Base-by-base conservation (phyloP, 495 filamentous ascomycete species). In the Penicillium pancosmium region DNA sequence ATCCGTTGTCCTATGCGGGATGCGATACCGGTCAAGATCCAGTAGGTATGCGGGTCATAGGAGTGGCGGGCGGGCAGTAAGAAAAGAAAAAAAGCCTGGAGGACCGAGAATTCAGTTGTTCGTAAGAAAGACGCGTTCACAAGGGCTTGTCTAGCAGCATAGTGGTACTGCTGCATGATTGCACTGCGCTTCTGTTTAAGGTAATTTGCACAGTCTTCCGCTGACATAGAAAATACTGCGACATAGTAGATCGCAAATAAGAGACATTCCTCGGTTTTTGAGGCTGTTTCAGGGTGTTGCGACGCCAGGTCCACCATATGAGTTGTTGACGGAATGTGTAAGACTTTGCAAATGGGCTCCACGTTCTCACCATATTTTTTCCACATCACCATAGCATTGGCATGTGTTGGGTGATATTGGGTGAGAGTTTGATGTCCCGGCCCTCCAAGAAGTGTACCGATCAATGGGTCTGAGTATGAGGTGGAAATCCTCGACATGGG, bases 261-360 rank as follows among this genome's bases (percentile, higher is more conserved):
- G 9, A 82, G 53, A 46, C 71, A 76, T 50, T 80, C 71, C 4
- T 69, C 68, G 13, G 52, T 62, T 35, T 71, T 74, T 2, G 73
- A 68, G 7, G 74, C 58, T 11, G 50, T 56, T 3, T 64, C 61
- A 3, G 73, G 60, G 15, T 66, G 41, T 11, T 56, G 52, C 8
- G 62, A 72, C n/a, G 73, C 72, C 4, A 59, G 56, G 21, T 76
- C 62, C n/a, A 82, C 56, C 49, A 65, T 51, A 12, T 68, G 63
- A 13, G 54, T 61, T 41, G 84, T 61, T 2, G 84, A 82, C 2
- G 86, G 86, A 6, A 82, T 78, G 67, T 90, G 88, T 53, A 89
- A 78, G 38, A 89, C 61, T 65, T 89, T 90, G 56, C 81, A 82
- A 46, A 90, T 66, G 3, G 88, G 86, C 68, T 89, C 84, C 54